Conservation (phyloP, 345 rosid genomes). For the Salix udensis region DNA sequence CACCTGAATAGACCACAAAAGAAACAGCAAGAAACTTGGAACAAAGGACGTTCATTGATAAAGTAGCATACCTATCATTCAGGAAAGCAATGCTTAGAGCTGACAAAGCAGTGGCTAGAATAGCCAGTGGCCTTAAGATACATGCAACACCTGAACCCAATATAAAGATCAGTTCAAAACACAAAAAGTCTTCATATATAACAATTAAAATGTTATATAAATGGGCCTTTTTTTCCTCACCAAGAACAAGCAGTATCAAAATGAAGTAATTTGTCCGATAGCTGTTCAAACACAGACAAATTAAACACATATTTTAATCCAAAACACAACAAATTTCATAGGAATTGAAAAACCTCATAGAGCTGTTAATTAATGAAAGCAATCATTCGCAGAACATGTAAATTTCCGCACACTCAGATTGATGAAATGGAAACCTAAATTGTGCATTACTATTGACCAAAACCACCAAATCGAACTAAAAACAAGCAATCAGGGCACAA, state of each 20-base stretch:
- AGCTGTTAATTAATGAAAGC: not conserved
- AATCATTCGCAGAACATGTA: not conserved
- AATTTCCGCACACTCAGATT: not conserved
- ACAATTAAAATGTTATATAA: not conserved
- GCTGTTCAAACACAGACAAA: slow-evolving; percentile 42
- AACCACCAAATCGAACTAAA: not conserved
- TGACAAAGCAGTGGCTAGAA: slow-evolving; percentile 62
- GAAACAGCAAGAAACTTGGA: not conserved
- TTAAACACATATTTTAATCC: too few relatives aligned
- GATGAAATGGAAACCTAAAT: not conserved
- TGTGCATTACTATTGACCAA: not conserved
- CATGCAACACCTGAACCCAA: slow-evolving; percentile 36
- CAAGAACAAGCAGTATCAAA: slow-evolving; percentile 71
- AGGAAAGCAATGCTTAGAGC: slow-evolving; percentile 69
- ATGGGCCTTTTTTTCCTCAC: slow-evolving; percentile 34
- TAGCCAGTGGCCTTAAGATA: slow-evolving; percentile 78
- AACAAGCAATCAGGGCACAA: not conserved
- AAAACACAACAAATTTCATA: not conserved
- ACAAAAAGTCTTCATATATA: not conserved
- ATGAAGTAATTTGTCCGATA: slow-evolving; percentile 93
- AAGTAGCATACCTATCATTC: slow-evolving; percentile 73
- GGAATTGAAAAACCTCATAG: not conserved
- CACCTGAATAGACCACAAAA: not conserved
- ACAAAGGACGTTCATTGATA: not conserved
- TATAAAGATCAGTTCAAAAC: slow-evolving; percentile 30